Conservation (phyloP, 2,329 filamentous ascomycete species). For the Eurotiales sp. region DNA sequence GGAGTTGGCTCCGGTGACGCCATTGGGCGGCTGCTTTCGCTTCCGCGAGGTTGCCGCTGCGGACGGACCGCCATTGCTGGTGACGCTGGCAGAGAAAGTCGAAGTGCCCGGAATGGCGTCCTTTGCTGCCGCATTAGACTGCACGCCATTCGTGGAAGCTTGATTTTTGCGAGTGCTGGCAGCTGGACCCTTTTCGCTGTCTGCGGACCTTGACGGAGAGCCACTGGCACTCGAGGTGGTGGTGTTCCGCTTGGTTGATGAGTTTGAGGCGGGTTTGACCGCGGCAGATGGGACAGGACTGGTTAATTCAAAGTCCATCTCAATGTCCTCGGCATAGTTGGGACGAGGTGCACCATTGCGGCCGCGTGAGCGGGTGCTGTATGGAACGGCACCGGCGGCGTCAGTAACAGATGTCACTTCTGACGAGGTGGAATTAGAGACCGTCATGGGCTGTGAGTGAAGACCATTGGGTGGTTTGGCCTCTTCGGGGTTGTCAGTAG, state of each 20-base stretch:
- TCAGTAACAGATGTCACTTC: constrained; percentile 32
- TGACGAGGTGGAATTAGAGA: constrained; percentile 39
- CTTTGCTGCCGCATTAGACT: constrained; percentile 31
- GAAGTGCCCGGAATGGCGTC: constrained; percentile 56
- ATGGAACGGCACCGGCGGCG: constrained; percentile 59
- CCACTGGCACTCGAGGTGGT: constrained; percentile 22
- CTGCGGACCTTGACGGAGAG: constrained; percentile 25
- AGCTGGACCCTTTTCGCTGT: constrained; percentile 37
- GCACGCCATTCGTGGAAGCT: constrained; percentile 31
- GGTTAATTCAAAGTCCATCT: constrained; percentile 74
- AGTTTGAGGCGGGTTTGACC: constrained; percentile 28
- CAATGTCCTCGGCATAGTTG: constrained; percentile 93
- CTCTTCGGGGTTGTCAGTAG: constrained; percentile 17
- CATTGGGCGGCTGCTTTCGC: constrained; percentile 67
- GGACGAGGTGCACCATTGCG: constrained; percentile 73
- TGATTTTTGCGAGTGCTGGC: constrained; percentile 39
- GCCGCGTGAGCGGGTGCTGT: constrained; percentile 92
- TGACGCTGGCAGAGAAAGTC: constrained; percentile 52
- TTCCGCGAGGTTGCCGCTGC: constrained; percentile 65
- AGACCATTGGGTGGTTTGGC: constrained; percentile 30
- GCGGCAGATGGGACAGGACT: constrained; percentile 24
- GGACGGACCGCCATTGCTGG: constrained; percentile 38
- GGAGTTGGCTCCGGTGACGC: constrained; percentile 26
- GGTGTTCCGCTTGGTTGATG: constrained; percentile 25
- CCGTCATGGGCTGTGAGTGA: constrained; percentile 42